phyloP scores from a whole-genome alignment of 805 yeast genomes.

The Yamadazyma olivae region DNA sequence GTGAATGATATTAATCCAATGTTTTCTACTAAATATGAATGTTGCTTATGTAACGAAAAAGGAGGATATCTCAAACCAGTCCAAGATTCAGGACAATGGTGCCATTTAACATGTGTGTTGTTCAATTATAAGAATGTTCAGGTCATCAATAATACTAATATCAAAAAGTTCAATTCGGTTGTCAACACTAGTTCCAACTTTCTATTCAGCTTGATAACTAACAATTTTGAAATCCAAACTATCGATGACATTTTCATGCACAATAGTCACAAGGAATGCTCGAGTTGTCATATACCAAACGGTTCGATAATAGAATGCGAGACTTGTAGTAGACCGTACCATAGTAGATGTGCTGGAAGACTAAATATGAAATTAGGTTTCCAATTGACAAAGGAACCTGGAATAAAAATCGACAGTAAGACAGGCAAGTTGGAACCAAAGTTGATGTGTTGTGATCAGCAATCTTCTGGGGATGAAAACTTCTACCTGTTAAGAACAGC shows the following conservation, averaged over 20 bases:
- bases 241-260: conserved; percentile 24
- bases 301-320: conserved; percentile 53
- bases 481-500: conserved; percentile 21
- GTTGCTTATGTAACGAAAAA: conserved; percentile 59
- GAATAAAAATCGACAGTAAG: conserved; percentile 20
- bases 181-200: not conserved
- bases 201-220: conserved; percentile 7
- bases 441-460: conserved; percentile 34
- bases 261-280: conserved; percentile 37
- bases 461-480: conserved; percentile 7
- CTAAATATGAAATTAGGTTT: conserved; percentile 59
- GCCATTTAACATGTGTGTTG: conserved; percentile 70
- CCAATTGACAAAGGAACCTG: conserved; percentile 29
- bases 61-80: conserved; percentile 72
- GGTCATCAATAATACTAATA: not conserved
- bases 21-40: conserved; percentile 53
- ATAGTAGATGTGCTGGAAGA: conserved; percentile 63
- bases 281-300: conserved; percentile 38
- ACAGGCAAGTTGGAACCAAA: conserved; percentile 44
- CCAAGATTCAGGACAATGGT: conserved; percentile 61
- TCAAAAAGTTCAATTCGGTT: not conserved
- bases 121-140: conserved; percentile 41
- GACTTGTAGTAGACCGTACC: conserved; percentile 38
- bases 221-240: conserved; percentile 23
- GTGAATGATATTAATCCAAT: conserved; percentile 64